phyloP scores from a whole-genome alignment of 805 yeast species.

The Candida khao-thaluensis region DNA sequence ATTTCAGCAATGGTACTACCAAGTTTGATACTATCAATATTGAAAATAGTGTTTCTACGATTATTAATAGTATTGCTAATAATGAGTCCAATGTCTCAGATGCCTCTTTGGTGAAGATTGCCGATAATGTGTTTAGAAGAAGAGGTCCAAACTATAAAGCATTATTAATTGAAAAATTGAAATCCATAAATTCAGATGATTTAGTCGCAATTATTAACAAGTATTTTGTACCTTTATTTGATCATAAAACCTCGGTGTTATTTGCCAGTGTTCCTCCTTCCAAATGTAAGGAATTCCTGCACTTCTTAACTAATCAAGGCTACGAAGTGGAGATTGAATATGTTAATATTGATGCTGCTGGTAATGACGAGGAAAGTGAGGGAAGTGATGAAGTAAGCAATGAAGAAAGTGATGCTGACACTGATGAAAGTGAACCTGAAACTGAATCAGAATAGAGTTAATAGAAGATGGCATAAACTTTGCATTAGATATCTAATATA shows the following conservation, averaged over 20 bases:
- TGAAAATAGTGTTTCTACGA: slow-evolving; percentile 72
- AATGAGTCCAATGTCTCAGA: slow-evolving; percentile 60
- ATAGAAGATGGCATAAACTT: not conserved
- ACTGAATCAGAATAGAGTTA: slow-evolving; percentile 2
- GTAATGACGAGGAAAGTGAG: slow-evolving; percentile 16
- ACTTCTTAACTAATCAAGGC: slow-evolving; percentile 52
- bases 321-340: slow-evolving; percentile 62
- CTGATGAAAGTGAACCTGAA: slow-evolving; percentile 2
- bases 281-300: slow-evolving; percentile 47
- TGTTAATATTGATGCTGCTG: slow-evolving; percentile 29
- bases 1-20: slow-evolving; percentile 52
- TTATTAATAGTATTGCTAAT: slow-evolving; percentile 71
- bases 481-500: not conserved
- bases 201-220: slow-evolving; percentile 48
- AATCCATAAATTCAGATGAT: slow-evolving; percentile 53
- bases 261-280: slow-evolving; percentile 76
- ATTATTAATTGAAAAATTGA: slow-evolving; percentile 52
- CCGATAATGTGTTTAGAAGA: slow-evolving; percentile 62
- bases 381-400: not conserved
- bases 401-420: not conserved
- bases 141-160: slow-evolving; percentile 68
- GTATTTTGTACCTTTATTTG: slow-evolving; percentile 68
- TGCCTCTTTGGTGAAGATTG: slow-evolving; percentile 65
- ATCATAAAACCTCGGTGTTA: slow-evolving; percentile 51
- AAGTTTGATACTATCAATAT: slow-evolving; percentile 58